phyloP scores from a whole-genome alignment of 202 grass and related monocot genomes.

The Bolboschoenoplectus hybrid region DNA sequence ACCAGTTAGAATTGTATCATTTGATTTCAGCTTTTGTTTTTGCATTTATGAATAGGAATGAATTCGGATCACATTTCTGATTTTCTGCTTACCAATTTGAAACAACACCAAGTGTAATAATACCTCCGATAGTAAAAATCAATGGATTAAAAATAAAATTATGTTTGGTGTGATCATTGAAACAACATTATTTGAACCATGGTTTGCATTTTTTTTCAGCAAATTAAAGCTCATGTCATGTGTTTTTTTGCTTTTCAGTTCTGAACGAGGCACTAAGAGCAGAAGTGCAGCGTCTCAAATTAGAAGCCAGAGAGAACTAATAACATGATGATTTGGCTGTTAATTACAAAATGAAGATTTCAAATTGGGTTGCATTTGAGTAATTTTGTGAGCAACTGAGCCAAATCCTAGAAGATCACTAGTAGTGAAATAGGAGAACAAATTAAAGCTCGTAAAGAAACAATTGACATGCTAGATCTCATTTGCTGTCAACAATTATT shows the following conservation, averaged over 20 bases:
- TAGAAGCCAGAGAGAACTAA: slow-evolving; percentile 32
- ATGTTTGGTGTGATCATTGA: too few species aligned
- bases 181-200: not conserved
- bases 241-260: slow-evolving; percentile 17
- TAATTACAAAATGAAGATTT: not conserved
- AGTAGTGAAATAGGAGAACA: not conserved
- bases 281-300: slow-evolving; percentile 37
- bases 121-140: too few species aligned
- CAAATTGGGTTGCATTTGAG: not conserved
- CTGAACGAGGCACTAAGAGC: slow-evolving; percentile 34
- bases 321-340: not conserved
- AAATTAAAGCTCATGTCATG: not conserved
- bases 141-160: too few species aligned
- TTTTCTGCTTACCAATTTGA: not conserved
- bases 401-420: not conserved
- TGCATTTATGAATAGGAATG: not conserved
- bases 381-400: not conserved
- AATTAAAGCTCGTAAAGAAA: not conserved
- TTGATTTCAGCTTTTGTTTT: not conserved
- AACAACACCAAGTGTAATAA: too few species aligned
- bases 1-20: not conserved
- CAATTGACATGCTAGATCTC: not conserved
- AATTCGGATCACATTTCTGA: not conserved
- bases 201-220: not conserved
- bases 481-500: not conserved